Base-by-base conservation (phyloP, 345 rosid genomes). In the Xanthoceras sorbifolium region DNA sequence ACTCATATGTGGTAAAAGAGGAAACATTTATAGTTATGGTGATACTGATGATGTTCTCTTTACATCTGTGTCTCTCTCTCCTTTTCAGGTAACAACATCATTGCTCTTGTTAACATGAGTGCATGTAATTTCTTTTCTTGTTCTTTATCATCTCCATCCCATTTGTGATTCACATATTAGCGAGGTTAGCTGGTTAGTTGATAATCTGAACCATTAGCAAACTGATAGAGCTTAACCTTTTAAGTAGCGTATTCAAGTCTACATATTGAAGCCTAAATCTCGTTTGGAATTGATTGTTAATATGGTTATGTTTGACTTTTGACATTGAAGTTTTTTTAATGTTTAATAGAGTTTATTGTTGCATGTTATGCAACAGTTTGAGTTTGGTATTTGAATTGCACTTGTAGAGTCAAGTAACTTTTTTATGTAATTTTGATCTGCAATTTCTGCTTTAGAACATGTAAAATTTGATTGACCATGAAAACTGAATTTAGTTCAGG, bases 271-370 rank as follows among this genome's bases (percentile, higher is more conserved):
- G 11, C 23, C 25, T 59, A 23, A 52, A 22, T 38, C 14, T 50
- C 18, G 9, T 38, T 34, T 71, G 65, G 22, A 57, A 57, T 32
- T 57, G 32, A 71, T 71, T 57, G 31, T 44, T n/a, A 71, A 57
- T 14, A 22, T 22, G 48, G 25, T 34, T 34, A 3, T 71, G 20
- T 55, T 22, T 3, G 14, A 36, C 52, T 55, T 55, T 14, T 1
- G 9, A 32, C 32, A 15, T 69, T 69, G 5, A 28, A 3, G 9
- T 15, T 66, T 17, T 23, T 31, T 23, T 65, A 20, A 32, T 18
- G n/a, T 48, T 52, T n/a, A 11, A 70, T 54, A 29, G 40, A 72
- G 44, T 40, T 36, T 61, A 44, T 44, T 59, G 15, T 23, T 72
- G 22, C 52, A 59, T 25, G 28, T 23, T 36, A 22, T 55, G 55